Base-by-base conservation (phyloP, 306 rosid genomes). In the Inga laurina region DNA sequence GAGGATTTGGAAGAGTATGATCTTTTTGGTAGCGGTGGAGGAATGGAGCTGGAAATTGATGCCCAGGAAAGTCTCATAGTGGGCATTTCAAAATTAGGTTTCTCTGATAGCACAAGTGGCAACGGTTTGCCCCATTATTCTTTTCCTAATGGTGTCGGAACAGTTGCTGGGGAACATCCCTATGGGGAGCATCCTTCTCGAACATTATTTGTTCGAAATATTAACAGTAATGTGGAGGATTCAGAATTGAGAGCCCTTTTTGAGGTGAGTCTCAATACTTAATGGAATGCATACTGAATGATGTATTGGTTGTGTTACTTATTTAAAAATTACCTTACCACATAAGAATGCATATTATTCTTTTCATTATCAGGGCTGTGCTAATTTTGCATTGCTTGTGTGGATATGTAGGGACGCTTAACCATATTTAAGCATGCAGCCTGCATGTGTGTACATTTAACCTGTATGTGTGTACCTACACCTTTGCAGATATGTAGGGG, bases 111-210 rank as follows among this genome's bases (percentile, higher is more conserved):
- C 74, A 62, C 79, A 78, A 61, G 79, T 78, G 89, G 91, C 72
- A 91, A 88, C 70, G 95, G 90, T 67, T 68, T 92, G 82, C 80
- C 90, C 68, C 87, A 84, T 34, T 90, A 65, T 80, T 84, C 94
- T 77, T 48, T 88, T 84, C 72, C 97, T 73, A 94, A 94, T 84
- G 95, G 95, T 12, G 89, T 82, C 48, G 98, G 91, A 85, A 44
- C 93, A 77, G 93, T 92, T 94, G 95, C 95, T 24, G 98, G 98
- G 73, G 98, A 94, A 88, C 98, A 94, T 89, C 98, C 97, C 32
- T 94, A 91, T 83, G 98, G 98, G 19, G 97, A 94, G 88, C 98
- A 92, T 92, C 98, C 98, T 85, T 94, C 98, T 51, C 93, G 98
- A 85, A 94, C 98, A 65, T 85, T 94, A 77, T 94, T 94, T 87